A percentile compares a stretch with the other conserved stretches of the same genome.
These are phyloP conservation scores for Cryptosporidium tyzzeri DNA, from an alignment of 169 alveolate genomes.

Conservation along the genomic window DNA sequence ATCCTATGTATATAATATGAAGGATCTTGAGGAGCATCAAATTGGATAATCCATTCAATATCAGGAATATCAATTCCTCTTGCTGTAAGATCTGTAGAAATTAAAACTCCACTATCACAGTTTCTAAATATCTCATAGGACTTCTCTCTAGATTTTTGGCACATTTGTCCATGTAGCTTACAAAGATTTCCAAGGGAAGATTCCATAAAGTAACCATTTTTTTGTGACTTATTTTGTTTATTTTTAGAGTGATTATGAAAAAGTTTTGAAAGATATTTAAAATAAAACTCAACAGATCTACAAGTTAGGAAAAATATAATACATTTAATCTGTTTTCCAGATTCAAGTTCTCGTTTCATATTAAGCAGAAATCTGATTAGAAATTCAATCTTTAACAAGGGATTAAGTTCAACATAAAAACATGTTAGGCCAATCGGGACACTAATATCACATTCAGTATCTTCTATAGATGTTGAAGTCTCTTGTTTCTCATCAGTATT, in stretches of 20 bases:
- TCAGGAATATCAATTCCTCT: conserved; percentile 96
- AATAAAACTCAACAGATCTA: conserved; percentile 81
- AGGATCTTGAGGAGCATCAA: conserved; percentile 95
- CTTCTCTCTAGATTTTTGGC: conserved; percentile 82
- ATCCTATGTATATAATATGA: conserved; percentile 90
- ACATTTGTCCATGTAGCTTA: conserved; percentile 90
- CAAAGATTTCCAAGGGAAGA: conserved; percentile 59
- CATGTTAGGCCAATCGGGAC: conserved; percentile 78
- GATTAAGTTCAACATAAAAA: conserved; percentile 44
- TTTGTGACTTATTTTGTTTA: not conserved
- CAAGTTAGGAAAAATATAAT: conserved; percentile 83
- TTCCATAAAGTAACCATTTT: conserved; percentile 11
- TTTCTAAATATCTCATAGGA: conserved; percentile 81
- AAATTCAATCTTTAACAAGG: conserved; percentile 39
- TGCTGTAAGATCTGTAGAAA: conserved; percentile 94
- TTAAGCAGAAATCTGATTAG: conserved; percentile 78
- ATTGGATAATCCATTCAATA: conserved; percentile 93
- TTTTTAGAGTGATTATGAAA: conserved; percentile 11
- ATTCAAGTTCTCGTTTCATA: conserved; percentile 44
- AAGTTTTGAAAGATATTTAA: conserved; percentile 29
- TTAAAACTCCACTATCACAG: conserved; percentile 81
- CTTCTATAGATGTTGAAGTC: not conserved
- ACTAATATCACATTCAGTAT: conserved; percentile 27
- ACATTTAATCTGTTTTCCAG: conserved; percentile 59
- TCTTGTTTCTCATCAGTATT: not conserved